These are phyloP conservation scores for Colletotrichum navitas DNA, from an alignment of 2,329 filamentous ascomycete species.

Conservation along the genomic window DNA sequence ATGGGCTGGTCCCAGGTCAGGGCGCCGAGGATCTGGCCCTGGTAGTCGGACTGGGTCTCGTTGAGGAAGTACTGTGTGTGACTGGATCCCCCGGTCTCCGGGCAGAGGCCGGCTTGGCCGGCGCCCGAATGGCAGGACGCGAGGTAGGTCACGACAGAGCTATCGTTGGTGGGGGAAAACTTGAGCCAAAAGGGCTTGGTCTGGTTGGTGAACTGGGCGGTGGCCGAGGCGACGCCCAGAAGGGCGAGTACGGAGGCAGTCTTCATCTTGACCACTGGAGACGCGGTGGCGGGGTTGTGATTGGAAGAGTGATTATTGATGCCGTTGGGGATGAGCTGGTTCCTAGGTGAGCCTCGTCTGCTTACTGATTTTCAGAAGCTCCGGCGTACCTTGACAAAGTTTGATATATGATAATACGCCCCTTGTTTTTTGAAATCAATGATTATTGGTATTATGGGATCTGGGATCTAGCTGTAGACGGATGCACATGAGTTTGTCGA, in stretches of 20 bases:
- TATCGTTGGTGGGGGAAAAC: not conserved
- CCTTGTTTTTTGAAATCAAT: not conserved
- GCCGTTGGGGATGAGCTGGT: not conserved
- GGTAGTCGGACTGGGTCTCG: conserved; percentile 5
- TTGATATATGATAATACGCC: no score
- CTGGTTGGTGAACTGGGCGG: conserved; percentile 23
- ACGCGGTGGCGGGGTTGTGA: not conserved
- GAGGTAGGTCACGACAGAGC: conserved; percentile 30
- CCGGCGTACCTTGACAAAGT: conserved; percentile 7
- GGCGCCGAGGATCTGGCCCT: conserved; percentile 14
- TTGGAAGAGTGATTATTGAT: conserved; percentile 1
- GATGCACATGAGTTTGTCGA: not conserved
- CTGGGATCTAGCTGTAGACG: not conserved
- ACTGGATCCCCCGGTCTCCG: not conserved
- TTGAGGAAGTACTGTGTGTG: conserved; percentile 30
- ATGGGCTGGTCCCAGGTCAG: conserved; percentile 38
- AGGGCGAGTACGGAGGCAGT: conserved; percentile 11
- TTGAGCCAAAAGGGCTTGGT: conserved; percentile 36
- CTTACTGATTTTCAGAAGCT: not conserved
- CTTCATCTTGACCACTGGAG: conserved; percentile 28
- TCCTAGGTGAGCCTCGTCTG: not conserved
- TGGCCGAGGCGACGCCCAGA: conserved; percentile 15
- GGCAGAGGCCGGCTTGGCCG: conserved; percentile 37
- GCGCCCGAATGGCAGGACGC: conserved; percentile 37
- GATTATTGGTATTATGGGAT: not conserved